Evolutionary conservation across 148 eudicot genomes (phyloP), one percentile per base, ranked within the genome.

Genomic region (Fagopyrum esculentum): DNA sequence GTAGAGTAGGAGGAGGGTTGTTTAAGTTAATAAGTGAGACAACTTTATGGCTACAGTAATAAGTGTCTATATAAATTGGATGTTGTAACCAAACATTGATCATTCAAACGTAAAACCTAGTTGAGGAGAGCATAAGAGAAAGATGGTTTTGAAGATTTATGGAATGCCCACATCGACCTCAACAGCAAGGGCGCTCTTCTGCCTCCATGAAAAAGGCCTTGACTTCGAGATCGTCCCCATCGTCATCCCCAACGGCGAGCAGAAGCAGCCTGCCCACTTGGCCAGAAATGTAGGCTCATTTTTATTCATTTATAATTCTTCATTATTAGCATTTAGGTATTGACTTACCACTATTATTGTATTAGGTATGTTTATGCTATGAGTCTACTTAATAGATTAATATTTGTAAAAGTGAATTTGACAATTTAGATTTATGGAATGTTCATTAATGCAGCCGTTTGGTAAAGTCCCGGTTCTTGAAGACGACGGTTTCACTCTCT

Each of bases 391-490:
- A 22, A 22, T 22, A 22, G 26, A 22, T 22, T 0, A 22, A 22
- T 22, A 22, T 0, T 22, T 22, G 26, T 22, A 22, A 22, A 22
- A 22, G 26, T 22, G 26, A 22, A 22, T 22, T 22, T 22, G 26
- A 22, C 26, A 22, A 22, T 22, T 22, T 22, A 35, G 40, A 35
- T 35, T 35, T 35, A 35, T 35, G 2, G 40, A 10, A 13, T 51
- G n/a, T 51, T 35, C 40, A 45, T 69, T 17, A 1, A 44, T 83
- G 52, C 74, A 85, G 88, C 88, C 88, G n/a, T 85, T 85, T 75
- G 88, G 88, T 70, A 81, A 81, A 74, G 69, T 85, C 6, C 88
- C 85, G 10, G 86, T 79, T 16, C 70, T 85, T 69, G 86, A 85
- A 75, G 86, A 85, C 35, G 88, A 80, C 54, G 86, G 83, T 60